These are phyloP conservation scores for Lyophyllum atratum DNA, from an alignment of 768 basidiomycete genomes.

Conservation along the genomic window DNA sequence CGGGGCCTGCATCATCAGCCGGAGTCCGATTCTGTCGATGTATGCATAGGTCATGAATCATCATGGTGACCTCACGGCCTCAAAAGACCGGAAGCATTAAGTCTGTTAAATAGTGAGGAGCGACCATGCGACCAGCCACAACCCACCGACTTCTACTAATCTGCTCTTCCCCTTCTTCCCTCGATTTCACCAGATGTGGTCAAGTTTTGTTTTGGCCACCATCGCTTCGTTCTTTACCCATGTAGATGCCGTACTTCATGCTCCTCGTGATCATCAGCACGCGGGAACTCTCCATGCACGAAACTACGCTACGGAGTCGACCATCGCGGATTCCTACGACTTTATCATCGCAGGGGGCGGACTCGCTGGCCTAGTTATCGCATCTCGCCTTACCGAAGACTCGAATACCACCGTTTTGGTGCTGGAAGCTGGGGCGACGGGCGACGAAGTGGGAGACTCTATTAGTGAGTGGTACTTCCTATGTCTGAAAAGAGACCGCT, in stretches of 20 bases:
- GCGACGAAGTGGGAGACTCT: slow-evolving; percentile 34
- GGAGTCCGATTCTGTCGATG: too few relatives aligned
- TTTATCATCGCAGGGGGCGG: slow-evolving; percentile 38
- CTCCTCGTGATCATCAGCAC: background rate
- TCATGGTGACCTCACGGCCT: too few relatives aligned
- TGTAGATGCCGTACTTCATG: background rate
- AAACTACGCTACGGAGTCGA: slow-evolving; percentile 15
- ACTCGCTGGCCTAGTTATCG: slow-evolving; percentile 37
- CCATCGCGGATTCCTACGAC: slow-evolving; percentile 30
- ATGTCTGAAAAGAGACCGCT: background rate
- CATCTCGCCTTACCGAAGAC: slow-evolving; percentile 38
- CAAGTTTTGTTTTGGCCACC: slow-evolving; percentile 1
- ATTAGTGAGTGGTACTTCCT: slow-evolving; percentile 31
- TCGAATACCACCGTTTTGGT: slow-evolving; percentile 36
- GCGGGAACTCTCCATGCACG: slow-evolving; percentile 4
- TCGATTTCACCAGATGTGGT: slow-evolving; percentile 10
- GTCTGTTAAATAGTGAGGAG: too few relatives aligned
- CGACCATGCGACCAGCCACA: too few relatives aligned
- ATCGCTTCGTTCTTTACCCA: slow-evolving; percentile 7
- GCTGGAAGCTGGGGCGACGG: slow-evolving; percentile 46
- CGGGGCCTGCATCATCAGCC: too few relatives aligned
- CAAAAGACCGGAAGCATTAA: too few relatives aligned
- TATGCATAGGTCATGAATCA: too few relatives aligned
- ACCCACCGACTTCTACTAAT: too few relatives aligned
- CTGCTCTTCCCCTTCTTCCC: background rate